phyloP scores from a whole-genome alignment of 2,329 filamentous ascomycete species.

The Colletotrichum spaethianum region DNA sequence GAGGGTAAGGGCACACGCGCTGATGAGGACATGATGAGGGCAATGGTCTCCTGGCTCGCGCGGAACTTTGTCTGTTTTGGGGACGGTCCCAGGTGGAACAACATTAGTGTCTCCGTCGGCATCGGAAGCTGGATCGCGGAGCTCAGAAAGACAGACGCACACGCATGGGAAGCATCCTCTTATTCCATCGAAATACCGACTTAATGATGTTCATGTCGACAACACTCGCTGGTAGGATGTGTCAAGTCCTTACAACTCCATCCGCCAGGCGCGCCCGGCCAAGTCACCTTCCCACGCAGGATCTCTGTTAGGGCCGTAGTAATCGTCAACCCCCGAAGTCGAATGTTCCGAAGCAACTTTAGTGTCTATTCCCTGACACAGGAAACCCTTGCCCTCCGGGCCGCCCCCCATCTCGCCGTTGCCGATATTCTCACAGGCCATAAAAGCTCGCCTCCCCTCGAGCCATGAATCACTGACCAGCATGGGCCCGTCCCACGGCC shows the following conservation, averaged over 20 bases:
- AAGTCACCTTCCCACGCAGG: background rate
- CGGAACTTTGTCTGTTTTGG: conserved; percentile 37
- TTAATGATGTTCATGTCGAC: background rate
- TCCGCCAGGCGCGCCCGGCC: background rate
- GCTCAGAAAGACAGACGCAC: background rate
- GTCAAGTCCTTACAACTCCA: background rate
- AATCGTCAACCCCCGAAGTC: background rate
- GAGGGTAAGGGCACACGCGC: conserved; percentile 11
- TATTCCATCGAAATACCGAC: background rate
- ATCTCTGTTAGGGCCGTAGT: too few species aligned
- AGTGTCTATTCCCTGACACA: background rate
- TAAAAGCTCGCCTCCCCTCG: background rate
- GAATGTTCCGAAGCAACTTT: background rate
- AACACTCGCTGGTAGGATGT: too few species aligned
- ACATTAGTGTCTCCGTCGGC: conserved; percentile 17
- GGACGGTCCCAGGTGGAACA: conserved; percentile 36
- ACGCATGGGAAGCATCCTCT: background rate
- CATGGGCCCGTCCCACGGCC: conserved; percentile 17
- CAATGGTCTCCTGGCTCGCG: conserved; percentile 11
- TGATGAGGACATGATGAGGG: conserved; percentile 13
- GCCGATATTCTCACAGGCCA: background rate
- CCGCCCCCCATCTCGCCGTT: background rate
- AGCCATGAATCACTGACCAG: background rate
- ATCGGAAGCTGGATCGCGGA: conserved; percentile 32
- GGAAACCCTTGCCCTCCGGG: too few species aligned